Conservation (phyloP, 2,329 filamentous ascomycete genomes). For the Cladobotryum protrusum region DNA sequence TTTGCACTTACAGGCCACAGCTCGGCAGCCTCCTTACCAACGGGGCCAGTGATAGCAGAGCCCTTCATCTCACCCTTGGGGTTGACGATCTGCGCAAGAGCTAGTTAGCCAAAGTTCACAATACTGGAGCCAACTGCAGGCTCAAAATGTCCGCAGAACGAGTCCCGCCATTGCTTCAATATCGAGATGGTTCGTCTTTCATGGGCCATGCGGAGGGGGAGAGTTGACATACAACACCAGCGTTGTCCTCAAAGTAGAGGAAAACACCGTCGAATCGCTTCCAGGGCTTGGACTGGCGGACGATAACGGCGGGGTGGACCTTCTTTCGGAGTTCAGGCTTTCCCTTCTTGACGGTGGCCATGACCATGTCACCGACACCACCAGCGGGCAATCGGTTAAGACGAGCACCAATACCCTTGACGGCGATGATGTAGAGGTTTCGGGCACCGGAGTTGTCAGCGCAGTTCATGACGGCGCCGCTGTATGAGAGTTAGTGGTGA, state of each 20-base stretch:
- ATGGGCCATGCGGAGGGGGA: background rate
- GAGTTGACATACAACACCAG: conserved; percentile 76
- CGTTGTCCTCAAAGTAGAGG: conserved; percentile 99
- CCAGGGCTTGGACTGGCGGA: conserved; percentile 99
- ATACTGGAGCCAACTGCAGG: no score
- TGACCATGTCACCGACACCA: conserved; percentile 99
- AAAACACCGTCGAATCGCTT: conserved; percentile 97
- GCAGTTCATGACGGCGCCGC: conserved; percentile 99
- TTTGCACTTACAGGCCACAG: conserved; percentile 80
- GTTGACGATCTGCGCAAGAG: conserved; percentile 78
- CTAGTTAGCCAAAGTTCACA: conserved; percentile 27
- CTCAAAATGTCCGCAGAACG: background rate
- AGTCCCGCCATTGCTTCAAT: background rate
- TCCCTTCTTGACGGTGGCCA: conserved; percentile 99
- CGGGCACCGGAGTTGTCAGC: conserved; percentile 98
- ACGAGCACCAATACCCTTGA: conserved; percentile 96
- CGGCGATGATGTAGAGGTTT: conserved; percentile 99
- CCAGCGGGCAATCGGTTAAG: conserved; percentile 96
- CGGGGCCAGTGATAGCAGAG: conserved; percentile 96
- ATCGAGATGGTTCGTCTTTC: background rate
- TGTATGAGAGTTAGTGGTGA: conserved; percentile 33
- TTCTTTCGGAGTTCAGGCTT: conserved; percentile 99
- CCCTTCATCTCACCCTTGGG: conserved; percentile 99
- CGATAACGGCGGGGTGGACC: conserved; percentile 99
- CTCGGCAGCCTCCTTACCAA: conserved; percentile 99